Base-by-base conservation (phyloP, 805 yeast species). In the Suhomyces pyralidae region DNA sequence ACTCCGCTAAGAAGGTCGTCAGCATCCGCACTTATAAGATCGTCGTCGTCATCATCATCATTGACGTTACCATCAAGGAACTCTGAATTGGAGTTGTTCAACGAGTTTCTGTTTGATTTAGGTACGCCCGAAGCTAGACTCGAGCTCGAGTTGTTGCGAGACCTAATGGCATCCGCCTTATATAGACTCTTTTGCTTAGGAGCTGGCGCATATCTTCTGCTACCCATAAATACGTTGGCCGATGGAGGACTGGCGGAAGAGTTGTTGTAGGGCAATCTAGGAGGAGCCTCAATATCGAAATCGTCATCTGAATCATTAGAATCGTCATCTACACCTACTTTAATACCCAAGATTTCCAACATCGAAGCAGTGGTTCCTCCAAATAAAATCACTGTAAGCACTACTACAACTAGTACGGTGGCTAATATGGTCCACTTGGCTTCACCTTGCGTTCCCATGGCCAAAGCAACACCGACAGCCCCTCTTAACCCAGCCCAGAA, bases 401-500 rank as follows among this genome's bases (percentile, higher is more conserved):
- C 99, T 9, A 94, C 99, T 22, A 93, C 98, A 12, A 96, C 98
- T 43, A 96, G 74, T 0, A 96, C 97, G 0, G 99, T 96, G 2
- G 99, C 99, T 50, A 93, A 73, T 50, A 94, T 74, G 0, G 97
- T 85, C 65, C 86, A 85, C 58, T 92, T 93, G 51, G 89, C 85
- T 64, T 93, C 97, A 55, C 98, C 99, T 70, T 90, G 96, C 40
- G 94, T 75, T 12, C 99, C 99, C 84, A 96, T 90, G 0, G 99
- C 99, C 63, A 94, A 80, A 0, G 99, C 99, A 4, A 94, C 99
- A 58, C 99, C 99, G 34, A 94, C 99, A 0, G 99, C 99, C 54
- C 99, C 99, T 65, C 99, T 80, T 52, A 94, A 77, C 3, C 99
- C 99, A 2, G 99, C 99, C 99, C 99, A 94, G 68, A 94, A 94